Evolutionary conservation across 2,329 filamentous ascomycete genomes (phyloP), one percentile per base, ranked within the genome.

Genomic region (Fusarium sacchari): DNA sequence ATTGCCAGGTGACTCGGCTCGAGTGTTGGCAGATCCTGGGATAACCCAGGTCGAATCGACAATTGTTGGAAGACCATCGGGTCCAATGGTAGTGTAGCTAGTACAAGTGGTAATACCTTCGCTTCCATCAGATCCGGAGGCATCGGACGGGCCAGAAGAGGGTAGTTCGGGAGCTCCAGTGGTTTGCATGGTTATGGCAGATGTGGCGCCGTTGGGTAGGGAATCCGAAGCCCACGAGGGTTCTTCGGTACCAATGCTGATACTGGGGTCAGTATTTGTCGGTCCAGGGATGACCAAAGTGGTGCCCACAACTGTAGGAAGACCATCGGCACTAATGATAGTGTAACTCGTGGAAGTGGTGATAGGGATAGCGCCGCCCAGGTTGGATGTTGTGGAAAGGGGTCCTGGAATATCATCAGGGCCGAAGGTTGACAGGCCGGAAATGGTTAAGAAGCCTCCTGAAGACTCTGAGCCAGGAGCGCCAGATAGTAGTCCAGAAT

Each of bases 1-100:
- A 36, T 64, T 74, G 5, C n/a, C 43, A n/a, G 75, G 60, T 30
- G 66, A 26, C 14, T 53, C 72, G 3, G 74, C 64, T 17, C 77
- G 75, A 26, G 77, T 69, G 30, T 67, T 61, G 42, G 67, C 50
- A 57, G 75, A 73, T 37, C 67, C 74, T 30, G 78, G 73, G 30
- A 81, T 67, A 12, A 80, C 72, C 71, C 80, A 77, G 17, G 81
- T 82, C 7, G 81, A 77, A 52, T 81, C 80, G 20, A 80, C 65
- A 46, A 80, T 65, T 18, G 79, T 82, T 22, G 78, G 76, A n/a
- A 75, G 63, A 36, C 76, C 76, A 64, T 78, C 60, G 3, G 67
- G 18, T 42, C 76, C 77, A 57, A 64, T 75, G 28, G 66, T 63
- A 39, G 77, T 79, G 64, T 73, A 78, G 30, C 64, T 79, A 15